Conservation (phyloP, 176 grass and related monocot species). For the Sorghum bicolor region Sorghum_bicolor_NCBIv3 NC_012877.2:5062001-5062500, state of each 20-base stretch:
- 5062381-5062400: conserved; percentile 32
- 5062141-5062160: conserved; percentile 99
- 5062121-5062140: conserved; percentile 96
- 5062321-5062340: not conserved
- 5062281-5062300: not conserved
- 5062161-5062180: conserved; percentile 97
- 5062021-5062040: conserved; percentile 79
- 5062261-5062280: conserved; percentile 33
- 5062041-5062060: conserved; percentile 89
- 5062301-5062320: not conserved
- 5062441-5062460: not conserved
- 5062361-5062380: not conserved
- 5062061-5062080: conserved; percentile 95
- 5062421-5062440: conserved; percentile 55
- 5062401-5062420: conserved; percentile 48
- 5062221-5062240: conserved; percentile 93
- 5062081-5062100: conserved; percentile 84
- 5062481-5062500: not conserved
- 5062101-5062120: conserved; percentile 91
- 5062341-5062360: not conserved
- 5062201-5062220: conserved; percentile 99
- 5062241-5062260: conserved; percentile 87
- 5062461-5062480: conserved; percentile 20
- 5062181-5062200: conserved; percentile 97
- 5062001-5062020: conserved; percentile 55